phyloP scores from a whole-genome alignment of 768 basidiomycete genomes.

The Tulasnella sp. region DNA sequence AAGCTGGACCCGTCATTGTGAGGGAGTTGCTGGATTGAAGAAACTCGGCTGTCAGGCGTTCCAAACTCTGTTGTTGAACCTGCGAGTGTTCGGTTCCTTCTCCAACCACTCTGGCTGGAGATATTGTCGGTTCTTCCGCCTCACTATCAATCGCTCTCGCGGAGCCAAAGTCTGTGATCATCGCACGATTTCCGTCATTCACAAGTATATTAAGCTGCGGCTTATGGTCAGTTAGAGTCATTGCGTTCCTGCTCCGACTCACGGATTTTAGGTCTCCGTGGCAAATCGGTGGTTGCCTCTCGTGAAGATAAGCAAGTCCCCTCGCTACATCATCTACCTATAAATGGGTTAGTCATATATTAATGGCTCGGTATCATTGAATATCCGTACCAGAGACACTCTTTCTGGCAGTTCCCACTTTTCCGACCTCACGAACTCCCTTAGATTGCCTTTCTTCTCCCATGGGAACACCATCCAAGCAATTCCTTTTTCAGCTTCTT shows the following conservation, averaged over 20 bases:
- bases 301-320: background rate
- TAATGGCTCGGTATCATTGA: background rate
- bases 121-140: background rate
- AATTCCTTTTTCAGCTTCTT: background rate
- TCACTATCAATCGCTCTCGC: background rate
- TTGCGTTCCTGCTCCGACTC: background rate
- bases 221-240: background rate
- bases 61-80: background rate
- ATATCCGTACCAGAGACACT: background rate
- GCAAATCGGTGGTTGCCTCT: background rate
- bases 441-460: background rate
- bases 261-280: background rate
- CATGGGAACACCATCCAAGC: background rate
- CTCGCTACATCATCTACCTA: background rate
- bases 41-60: too few relatives aligned
- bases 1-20: too few relatives aligned
- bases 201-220: background rate
- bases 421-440: background rate
- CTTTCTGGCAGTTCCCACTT: background rate
- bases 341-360: background rate
- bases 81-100: too few relatives aligned
- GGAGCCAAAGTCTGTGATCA: background rate
- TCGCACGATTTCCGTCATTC: background rate
- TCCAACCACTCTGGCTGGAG: too few relatives aligned
- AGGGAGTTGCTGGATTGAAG: too few relatives aligned